These are phyloP conservation scores for Phyllosticta capitalensis DNA, from an alignment of 2,329 filamentous ascomycete genomes.

Conservation along the genomic window DNA sequence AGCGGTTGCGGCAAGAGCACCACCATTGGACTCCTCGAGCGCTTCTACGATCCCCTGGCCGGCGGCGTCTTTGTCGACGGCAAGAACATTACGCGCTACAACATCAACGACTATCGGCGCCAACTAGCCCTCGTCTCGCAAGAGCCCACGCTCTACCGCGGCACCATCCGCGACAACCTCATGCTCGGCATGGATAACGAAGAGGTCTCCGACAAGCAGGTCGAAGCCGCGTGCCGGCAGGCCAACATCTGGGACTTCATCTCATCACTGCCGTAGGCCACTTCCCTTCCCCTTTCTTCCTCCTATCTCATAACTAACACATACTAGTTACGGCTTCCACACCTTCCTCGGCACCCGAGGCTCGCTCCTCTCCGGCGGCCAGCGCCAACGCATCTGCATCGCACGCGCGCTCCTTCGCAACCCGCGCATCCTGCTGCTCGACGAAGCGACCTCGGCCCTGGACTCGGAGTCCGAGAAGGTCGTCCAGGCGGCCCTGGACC, in stretches of 20 bases:
- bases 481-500: constrained; percentile 67
- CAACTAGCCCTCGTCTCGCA: constrained; percentile 84
- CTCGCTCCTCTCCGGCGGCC: constrained; percentile 64
- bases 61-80: constrained; percentile 75
- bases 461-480: constrained; percentile 48
- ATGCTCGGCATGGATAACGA: constrained; percentile 52
- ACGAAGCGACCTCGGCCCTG: constrained; percentile 12
- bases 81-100: constrained; percentile 62
- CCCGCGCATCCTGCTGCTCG: constrained; percentile 60
- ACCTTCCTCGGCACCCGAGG: constrained; percentile 25
- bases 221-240: constrained; percentile 70
- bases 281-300: constrained; percentile 21
- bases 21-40: constrained; percentile 76
- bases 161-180: constrained; percentile 84
- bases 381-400: constrained; percentile 88
- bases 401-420: constrained; percentile 80
- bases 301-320: constrained; percentile 45
- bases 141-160: constrained; percentile 90
- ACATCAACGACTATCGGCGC: constrained; percentile 64
- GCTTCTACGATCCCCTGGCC: constrained; percentile 78
- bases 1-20: constrained; percentile 88
- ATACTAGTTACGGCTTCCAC: constrained; percentile 51
- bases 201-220: constrained; percentile 57
- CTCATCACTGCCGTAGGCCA: constrained; percentile 16
- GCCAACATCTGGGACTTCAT: constrained; percentile 34